These are phyloP conservation scores for Trypanosoma caninum DNA, from an alignment of 208 protist species.

Conservation along the genomic window DNA sequence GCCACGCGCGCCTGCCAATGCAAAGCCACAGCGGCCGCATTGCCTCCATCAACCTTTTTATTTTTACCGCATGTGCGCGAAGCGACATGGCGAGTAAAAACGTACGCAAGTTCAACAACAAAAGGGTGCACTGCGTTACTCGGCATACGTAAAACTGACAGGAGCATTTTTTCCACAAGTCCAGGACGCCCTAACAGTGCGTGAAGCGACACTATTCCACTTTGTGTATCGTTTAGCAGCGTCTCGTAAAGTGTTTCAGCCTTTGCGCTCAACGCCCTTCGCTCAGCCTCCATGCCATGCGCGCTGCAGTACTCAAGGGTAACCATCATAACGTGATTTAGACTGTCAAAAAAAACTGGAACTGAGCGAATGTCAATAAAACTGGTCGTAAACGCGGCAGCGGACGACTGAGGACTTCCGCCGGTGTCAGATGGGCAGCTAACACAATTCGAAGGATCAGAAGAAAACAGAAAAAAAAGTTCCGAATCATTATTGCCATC, in stretches of 20 bases:
- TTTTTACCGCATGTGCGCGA: background rate
- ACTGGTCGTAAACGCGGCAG: constrained; percentile 23
- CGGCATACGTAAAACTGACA: constrained; percentile 20
- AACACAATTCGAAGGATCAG: background rate
- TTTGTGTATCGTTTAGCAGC: constrained; percentile 36
- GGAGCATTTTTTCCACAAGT: constrained; percentile 31
- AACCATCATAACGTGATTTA: constrained; percentile 22
- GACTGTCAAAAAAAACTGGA: constrained; percentile 32
- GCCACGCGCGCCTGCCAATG: constrained; percentile 24
- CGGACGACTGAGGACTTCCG: background rate
- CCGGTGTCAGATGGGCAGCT: background rate
- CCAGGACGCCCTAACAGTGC: constrained; percentile 13
- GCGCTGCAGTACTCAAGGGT: constrained; percentile 11
- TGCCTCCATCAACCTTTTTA: background rate
- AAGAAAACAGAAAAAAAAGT: background rate
- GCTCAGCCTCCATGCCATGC: background rate
- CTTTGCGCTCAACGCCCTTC: constrained; percentile 14
- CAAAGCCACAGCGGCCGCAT: background rate
- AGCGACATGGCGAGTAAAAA: constrained; percentile 43
- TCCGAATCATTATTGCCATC: constrained; percentile 14
- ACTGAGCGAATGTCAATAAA: constrained; percentile 42
- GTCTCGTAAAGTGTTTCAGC: constrained; percentile 23
- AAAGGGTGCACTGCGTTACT: constrained; percentile 27
- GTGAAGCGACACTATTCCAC: constrained; percentile 28
- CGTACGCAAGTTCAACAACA: constrained; percentile 53